Conservation (phyloP, 139 green algal species). For the Chlorella sp. region DNA sequence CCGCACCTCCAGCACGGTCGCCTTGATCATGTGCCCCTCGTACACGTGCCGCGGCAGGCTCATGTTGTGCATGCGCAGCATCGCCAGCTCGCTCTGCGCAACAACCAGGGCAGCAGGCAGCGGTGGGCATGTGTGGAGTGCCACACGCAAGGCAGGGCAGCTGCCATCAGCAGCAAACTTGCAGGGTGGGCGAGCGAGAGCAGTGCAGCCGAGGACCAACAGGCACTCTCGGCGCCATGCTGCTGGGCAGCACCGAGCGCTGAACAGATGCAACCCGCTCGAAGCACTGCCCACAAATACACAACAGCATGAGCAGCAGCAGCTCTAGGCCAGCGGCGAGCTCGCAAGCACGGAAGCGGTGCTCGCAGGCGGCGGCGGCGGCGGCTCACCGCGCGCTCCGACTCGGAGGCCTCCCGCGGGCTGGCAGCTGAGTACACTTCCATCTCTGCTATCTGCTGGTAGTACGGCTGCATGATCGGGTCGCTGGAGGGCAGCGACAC, state of each 20-base stretch:
- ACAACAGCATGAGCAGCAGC: not conserved
- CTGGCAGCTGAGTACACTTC: not conserved
- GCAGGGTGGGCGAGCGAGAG: too few species aligned
- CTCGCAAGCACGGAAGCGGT: not conserved
- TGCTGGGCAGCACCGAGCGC: too few species aligned
- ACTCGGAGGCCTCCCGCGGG: not conserved
- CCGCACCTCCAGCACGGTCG: conserved; percentile 37
- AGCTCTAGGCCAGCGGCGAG: too few species aligned
- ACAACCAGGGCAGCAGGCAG: too few species aligned
- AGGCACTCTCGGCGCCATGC: too few species aligned
- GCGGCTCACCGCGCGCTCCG: conserved; percentile 9
- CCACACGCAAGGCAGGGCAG: not conserved
- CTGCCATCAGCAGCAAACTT: too few species aligned
- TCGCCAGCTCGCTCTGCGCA: conserved; percentile 32
- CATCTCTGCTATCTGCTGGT: not conserved
- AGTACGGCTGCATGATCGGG: conserved; percentile 16
- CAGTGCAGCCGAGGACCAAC: too few species aligned
- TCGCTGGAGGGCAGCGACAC: not conserved
- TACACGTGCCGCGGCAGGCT: not conserved
- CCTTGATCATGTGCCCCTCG: conserved; percentile 48
- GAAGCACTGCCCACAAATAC: too few species aligned
- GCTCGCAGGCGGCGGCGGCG: not conserved
- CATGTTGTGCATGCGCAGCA: conserved; percentile 49
- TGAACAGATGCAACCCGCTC: too few species aligned
- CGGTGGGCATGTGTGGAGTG: too few species aligned